These are phyloP conservation scores for Aspergillus viridinutans DNA, from an alignment of 2,329 filamentous ascomycete species.

Conservation along the genomic window DNA sequence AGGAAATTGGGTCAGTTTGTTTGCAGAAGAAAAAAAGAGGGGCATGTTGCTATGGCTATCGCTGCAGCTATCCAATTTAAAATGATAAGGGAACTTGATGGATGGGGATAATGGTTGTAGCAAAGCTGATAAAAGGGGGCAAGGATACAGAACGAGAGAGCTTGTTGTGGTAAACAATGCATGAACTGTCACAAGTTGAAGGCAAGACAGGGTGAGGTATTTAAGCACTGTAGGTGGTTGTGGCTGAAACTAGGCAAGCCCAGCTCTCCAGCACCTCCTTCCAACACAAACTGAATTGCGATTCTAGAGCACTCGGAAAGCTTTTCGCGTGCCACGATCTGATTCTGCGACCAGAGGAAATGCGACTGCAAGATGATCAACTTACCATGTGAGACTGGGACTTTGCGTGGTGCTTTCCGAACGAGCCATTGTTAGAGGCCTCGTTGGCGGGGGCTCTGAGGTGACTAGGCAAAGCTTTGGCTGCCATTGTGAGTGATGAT, in stretches of 20 bases:
- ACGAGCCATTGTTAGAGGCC: constrained; percentile 29
- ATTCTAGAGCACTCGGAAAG: neutral
- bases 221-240: neutral
- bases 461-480: constrained; percentile 77
- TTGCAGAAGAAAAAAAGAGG: neutral
- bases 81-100: neutral
- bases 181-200: neutral
- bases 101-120: neutral
- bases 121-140: neutral
- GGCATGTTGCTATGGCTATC: neutral
- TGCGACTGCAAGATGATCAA: constrained; percentile 9
- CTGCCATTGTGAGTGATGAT: constrained; percentile 56
- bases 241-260: neutral
- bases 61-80: neutral
- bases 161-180: neutral
- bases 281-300: neutral
- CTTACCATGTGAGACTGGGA: constrained; percentile 55
- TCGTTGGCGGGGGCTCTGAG: constrained; percentile 60
- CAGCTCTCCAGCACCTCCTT: neutral
- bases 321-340: neutral
- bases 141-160: neutral
- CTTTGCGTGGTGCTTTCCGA: constrained; percentile 52
- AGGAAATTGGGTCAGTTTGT: neutral
- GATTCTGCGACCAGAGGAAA: neutral
- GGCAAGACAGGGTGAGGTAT: neutral